These are phyloP conservation scores for Solanum medicagineum DNA, from an alignment of 257 asterid genomes.

Conservation along the genomic window DNA sequence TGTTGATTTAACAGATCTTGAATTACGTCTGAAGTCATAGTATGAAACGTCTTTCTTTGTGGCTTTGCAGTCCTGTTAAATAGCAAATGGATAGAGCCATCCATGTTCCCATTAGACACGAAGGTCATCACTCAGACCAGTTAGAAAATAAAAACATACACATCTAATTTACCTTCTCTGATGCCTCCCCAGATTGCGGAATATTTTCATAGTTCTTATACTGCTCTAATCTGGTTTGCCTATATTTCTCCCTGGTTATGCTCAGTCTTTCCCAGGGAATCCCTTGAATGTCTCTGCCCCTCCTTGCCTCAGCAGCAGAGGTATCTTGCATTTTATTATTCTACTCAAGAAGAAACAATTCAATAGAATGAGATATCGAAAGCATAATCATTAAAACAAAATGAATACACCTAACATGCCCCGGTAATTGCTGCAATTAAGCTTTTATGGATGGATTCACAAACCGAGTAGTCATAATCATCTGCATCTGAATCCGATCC, in stretches of 20 bases:
- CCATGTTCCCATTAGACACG: not conserved
- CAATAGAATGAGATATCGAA: not conserved
- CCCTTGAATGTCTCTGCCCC: constrained; percentile 90
- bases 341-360: constrained; percentile 18
- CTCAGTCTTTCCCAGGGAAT: constrained; percentile 92
- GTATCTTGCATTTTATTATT: constrained; percentile 60
- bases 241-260: constrained; percentile 69
- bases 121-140: not conserved
- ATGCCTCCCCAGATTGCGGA: constrained; percentile 61
- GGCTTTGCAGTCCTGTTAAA: constrained; percentile 51
- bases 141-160: not conserved
- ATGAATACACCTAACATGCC: not conserved
- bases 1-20: constrained; percentile 86
- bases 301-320: constrained; percentile 82
- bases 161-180: constrained; percentile 42
- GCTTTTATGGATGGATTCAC: not conserved
- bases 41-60: constrained; percentile 45
- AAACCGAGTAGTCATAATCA: constrained; percentile 57
- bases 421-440: not conserved
- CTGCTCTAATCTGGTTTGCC: constrained; percentile 70
- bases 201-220: constrained; percentile 79
- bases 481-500: constrained; percentile 82
- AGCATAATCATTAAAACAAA: not conserved
- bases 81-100: not conserved
- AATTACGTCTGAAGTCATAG: constrained; percentile 68